Evolutionary conservation across 257 asterid species (phyloP), one percentile per base, ranked within the genome.

Genomic region (Linderniella brevidens): DNA sequence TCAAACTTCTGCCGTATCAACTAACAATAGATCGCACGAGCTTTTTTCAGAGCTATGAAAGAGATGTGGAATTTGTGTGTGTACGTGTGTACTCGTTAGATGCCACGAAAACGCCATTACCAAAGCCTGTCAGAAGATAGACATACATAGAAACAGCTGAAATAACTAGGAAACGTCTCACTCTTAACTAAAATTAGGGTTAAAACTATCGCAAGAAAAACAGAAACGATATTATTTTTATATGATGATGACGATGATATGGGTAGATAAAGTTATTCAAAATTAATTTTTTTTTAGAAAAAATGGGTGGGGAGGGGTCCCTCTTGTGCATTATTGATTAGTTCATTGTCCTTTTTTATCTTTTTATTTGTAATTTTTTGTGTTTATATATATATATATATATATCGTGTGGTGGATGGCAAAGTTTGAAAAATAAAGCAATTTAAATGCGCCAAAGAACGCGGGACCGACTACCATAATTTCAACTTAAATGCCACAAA

Each of bases 101-200:
- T 13, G 36, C 38, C 60, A 41, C 57, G 65, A 65, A 68, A 70
- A 64, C 58, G 78, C 62, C 64, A 71, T 74, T 65, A 64, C 64
- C 80, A 73, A 75, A 61, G 63, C 59, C 72, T 80, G 92, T 72
- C 92, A 79, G 93, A 77, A 75, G 69, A 70, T 50, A 39, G 60
- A 41, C 50, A 63, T 52, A 32, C 61, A 61, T 40, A 48, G 66
- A 53, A 71, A 75, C 81, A 73, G 69, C 64, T 80, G 74, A 72
- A 77, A 69, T 15, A 80, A 80, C 86, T 79, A 86, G 97, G 97
- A 60, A 79, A 77, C 69, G 92, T 88, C 97, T 68, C 64, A 76
- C 65, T 87, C 88, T 63, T 64, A 67, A 76, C 53, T 64, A 64
- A 63, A 15, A 43, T 18, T 13, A 5, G 9, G 4, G 18, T 9